phyloP scores from a whole-genome alignment of 2,329 filamentous ascomycete species.

The Neopestalotiopsis clavispora region DNA sequence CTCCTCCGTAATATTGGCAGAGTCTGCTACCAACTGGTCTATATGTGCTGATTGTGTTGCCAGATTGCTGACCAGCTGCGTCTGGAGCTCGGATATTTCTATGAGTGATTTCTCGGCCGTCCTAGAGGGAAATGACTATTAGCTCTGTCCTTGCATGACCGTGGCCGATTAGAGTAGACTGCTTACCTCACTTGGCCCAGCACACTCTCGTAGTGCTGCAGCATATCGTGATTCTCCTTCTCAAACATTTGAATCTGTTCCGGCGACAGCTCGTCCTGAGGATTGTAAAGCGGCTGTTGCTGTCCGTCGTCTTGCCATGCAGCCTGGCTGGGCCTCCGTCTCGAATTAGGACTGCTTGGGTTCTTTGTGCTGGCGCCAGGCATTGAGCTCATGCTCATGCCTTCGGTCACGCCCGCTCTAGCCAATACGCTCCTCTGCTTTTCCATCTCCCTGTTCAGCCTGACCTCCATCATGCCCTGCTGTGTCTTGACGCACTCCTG shows the following conservation, averaged over 20 bases:
- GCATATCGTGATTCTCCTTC: conserved; percentile 88
- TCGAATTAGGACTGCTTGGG: conserved; percentile 24
- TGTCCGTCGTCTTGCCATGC: conserved; percentile 25
- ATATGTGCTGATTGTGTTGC: conserved; percentile 87
- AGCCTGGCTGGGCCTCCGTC: conserved; percentile 27
- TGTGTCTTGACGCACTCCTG: conserved; percentile 80
- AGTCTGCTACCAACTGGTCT: conserved; percentile 85
- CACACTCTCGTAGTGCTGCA: conserved; percentile 93
- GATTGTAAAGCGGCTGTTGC: conserved; percentile 24
- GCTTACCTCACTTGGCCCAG: conserved; percentile 86
- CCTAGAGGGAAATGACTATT: conserved; percentile 47
- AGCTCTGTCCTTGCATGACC: neutral
- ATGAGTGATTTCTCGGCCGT: conserved; percentile 87
- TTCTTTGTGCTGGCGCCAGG: conserved; percentile 27
- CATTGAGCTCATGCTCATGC: conserved; percentile 20
- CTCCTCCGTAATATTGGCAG: conserved; percentile 81
- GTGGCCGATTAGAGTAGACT: neutral
- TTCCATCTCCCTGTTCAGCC: conserved; percentile 83
- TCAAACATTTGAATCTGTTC: conserved; percentile 95
- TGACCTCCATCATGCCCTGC: conserved; percentile 89
- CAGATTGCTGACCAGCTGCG: conserved; percentile 84
- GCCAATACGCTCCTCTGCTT: conserved; percentile 86
- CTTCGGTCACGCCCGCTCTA: conserved; percentile 56
- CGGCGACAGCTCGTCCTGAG: conserved; percentile 65
- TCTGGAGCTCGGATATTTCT: conserved; percentile 92